Percentiles rank a stretch among this genome's conserved stretches.
Evolutionary conservation across 495 filamentous ascomycete species (phyloP).

Genomic region (Cladorrhinum samala): DNA sequence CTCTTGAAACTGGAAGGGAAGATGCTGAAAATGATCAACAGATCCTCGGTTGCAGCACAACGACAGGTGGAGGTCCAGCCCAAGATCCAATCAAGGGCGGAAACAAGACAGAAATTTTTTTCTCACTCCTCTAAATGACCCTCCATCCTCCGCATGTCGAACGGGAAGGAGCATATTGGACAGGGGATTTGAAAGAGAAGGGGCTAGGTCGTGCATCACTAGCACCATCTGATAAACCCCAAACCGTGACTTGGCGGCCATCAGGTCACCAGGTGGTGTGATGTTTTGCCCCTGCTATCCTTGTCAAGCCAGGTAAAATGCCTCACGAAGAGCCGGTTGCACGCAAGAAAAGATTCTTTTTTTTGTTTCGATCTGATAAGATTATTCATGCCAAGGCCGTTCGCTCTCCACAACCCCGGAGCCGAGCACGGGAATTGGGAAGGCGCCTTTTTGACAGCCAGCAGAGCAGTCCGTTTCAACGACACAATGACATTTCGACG

Average conservation of each 20-base stretch:
- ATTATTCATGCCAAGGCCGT: constrained; percentile 28
- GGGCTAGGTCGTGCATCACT: constrained; percentile 1
- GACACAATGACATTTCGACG: too few species aligned
- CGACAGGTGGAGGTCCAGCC: too few species aligned
- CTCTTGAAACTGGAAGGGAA: background rate
- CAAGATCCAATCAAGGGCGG: background rate
- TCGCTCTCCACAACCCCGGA: constrained; percentile 1
- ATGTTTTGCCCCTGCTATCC: constrained; percentile 3
- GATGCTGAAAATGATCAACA: background rate
- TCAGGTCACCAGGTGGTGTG: constrained; percentile 4
- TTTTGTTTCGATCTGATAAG: constrained; percentile 36
- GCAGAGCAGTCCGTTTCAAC: too few species aligned
- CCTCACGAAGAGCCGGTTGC: constrained; percentile 21
- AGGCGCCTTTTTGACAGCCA: background rate
- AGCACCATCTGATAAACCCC: constrained; percentile 33
- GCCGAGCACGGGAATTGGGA: background rate
- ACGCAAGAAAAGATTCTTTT: background rate
- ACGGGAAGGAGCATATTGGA: background rate
- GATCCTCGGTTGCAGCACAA: background rate
- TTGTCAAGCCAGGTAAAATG: constrained; percentile 19
- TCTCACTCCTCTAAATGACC: background rate
- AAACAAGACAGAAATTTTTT: constrained; percentile 12
- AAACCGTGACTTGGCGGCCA: background rate
- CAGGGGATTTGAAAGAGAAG: background rate
- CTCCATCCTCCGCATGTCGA: background rate